These are phyloP conservation scores for Lactarius akahatsu DNA, from an alignment of 768 basidiomycete genomes.

Conservation along the genomic window DNA sequence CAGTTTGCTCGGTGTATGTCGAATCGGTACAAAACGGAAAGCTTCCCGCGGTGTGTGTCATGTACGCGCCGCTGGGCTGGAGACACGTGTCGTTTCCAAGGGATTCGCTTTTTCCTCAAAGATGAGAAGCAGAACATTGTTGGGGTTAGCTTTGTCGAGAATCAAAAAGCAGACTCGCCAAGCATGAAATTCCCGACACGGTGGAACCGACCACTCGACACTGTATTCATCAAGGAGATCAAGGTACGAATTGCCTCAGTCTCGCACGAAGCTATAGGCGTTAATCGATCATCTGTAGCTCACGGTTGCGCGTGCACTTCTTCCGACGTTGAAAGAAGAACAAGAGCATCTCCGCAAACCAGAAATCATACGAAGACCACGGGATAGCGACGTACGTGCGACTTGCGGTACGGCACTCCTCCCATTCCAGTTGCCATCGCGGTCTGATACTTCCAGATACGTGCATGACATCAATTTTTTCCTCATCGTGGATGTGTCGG, in stretches of 20 bases:
- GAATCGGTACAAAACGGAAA: slow-evolving; percentile 66
- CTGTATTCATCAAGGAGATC: slow-evolving; percentile 51
- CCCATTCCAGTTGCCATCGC: slow-evolving; percentile 1
- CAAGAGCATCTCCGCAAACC: slow-evolving; percentile 55
- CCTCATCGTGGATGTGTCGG: slow-evolving; percentile 88
- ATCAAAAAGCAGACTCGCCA: slow-evolving; percentile 54
- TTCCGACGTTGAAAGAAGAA: slow-evolving; percentile 67
- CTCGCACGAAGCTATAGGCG: neutral
- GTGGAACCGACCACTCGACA: slow-evolving; percentile 64
- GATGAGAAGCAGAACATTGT: slow-evolving; percentile 56
- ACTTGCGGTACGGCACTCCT: slow-evolving; percentile 66
- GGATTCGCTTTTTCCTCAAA: slow-evolving; percentile 76
- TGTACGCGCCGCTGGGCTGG: slow-evolving; percentile 87
- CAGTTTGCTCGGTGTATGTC: slow-evolving; percentile 87
- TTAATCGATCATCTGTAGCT: slow-evolving; percentile 41
- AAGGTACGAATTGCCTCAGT: slow-evolving; percentile 48
- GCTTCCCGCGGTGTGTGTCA: slow-evolving; percentile 77
- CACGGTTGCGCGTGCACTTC: slow-evolving; percentile 64
- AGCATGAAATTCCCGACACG: slow-evolving; percentile 60
- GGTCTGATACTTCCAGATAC: slow-evolving; percentile 56
- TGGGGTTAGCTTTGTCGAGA: slow-evolving; percentile 69
- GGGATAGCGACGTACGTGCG: slow-evolving; percentile 80
- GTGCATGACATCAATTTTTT: slow-evolving; percentile 92
- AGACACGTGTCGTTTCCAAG: slow-evolving; percentile 84
- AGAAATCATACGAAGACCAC: slow-evolving; percentile 65